These are phyloP conservation scores for Chaetomium tenue DNA, from an alignment of 495 filamentous ascomycete species.

Conservation along the genomic window DNA sequence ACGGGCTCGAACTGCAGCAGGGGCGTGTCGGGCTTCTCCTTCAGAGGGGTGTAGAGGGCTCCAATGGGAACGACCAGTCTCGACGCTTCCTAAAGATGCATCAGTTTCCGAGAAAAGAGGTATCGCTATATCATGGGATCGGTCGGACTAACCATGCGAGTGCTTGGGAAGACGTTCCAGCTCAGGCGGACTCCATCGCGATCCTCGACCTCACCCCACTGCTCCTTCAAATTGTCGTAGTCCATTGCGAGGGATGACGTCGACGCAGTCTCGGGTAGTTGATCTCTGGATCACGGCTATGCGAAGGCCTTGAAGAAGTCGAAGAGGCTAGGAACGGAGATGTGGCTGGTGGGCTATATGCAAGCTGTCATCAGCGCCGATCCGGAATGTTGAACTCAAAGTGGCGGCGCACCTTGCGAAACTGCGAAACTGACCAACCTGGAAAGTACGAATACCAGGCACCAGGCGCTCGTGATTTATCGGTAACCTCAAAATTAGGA, in stretches of 20 bases:
- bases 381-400: slow-evolving; percentile 3
- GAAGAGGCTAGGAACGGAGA: neutral
- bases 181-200: slow-evolving; percentile 94
- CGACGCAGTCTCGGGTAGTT: slow-evolving; percentile 7
- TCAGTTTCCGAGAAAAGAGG: slow-evolving; percentile 23
- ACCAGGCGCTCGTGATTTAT: neutral
- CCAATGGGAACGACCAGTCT: slow-evolving; percentile 96
- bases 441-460: neutral
- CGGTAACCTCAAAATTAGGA: neutral
- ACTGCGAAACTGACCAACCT: neutral
- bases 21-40: slow-evolving; percentile 88
- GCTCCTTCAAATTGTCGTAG: slow-evolving; percentile 76
- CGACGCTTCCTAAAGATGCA: slow-evolving; percentile 74
- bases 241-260: slow-evolving; percentile 44
- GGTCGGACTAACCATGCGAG: slow-evolving; percentile 70
- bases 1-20: slow-evolving; percentile 95
- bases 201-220: slow-evolving; percentile 97
- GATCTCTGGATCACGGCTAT: neutral
- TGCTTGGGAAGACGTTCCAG: slow-evolving; percentile 99
- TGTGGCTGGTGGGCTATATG: slow-evolving; percentile 16
- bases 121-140: neutral
- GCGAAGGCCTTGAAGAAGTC: neutral
- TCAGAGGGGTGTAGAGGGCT: slow-evolving; percentile 92
- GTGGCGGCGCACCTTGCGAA: slow-evolving; percentile 19
- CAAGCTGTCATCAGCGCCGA: slow-evolving; percentile 36